phyloP scores from a whole-genome alignment of 306 rosid species.

The Corylus heterophylla region DNA sequence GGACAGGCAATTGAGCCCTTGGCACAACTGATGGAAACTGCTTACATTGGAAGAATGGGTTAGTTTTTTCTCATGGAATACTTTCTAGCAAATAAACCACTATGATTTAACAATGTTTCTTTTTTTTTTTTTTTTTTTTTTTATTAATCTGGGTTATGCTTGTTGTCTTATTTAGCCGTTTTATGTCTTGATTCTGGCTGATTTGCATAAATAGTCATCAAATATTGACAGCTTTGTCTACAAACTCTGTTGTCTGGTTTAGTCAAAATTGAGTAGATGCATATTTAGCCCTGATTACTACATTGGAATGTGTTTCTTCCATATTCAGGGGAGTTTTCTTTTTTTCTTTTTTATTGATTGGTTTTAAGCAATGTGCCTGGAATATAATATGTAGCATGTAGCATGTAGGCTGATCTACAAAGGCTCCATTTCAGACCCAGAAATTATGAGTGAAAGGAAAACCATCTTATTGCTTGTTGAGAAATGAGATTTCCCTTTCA shows the following conservation, averaged over 20 bases:
- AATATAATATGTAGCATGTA: neutral
- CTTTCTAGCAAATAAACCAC: neutral
- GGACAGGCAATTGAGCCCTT: constrained; percentile 94
- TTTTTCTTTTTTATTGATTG: neutral
- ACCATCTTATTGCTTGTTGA: constrained; percentile 4
- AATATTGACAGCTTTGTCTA: neutral
- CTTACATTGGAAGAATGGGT: constrained; percentile 91
- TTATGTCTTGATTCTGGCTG: neutral
- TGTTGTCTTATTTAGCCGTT: neutral
- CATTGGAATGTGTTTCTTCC: neutral
- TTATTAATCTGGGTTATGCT: neutral
- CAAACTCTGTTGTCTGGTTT: neutral
- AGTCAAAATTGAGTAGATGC: neutral
- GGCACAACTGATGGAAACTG: constrained; percentile 94
- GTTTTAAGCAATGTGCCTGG: neutral
- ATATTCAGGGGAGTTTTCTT: neutral
- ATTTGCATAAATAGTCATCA: neutral
- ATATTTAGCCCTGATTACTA: neutral
- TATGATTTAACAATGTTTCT: neutral
- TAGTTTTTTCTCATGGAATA: neutral
- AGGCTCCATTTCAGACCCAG: neutral
- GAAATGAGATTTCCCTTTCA: neutral
- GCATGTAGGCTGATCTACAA: neutral
- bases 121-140: too few species aligned
- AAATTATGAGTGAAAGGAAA: neutral